These are phyloP conservation scores for Triangularia setosa DNA, from an alignment of 2,329 filamentous ascomycete genomes.

Conservation along the genomic window DNA sequence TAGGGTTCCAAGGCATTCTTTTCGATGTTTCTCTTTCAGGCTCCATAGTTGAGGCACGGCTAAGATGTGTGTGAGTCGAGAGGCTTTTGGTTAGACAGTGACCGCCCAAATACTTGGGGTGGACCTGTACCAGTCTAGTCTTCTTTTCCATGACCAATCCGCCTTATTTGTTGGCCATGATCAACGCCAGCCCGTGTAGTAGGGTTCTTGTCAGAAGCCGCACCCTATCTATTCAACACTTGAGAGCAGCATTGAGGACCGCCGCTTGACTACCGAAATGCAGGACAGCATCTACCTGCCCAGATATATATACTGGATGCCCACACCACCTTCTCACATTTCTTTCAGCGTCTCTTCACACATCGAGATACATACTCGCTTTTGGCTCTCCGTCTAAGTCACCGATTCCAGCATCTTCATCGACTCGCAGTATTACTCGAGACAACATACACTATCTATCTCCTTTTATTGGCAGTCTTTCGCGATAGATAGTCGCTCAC, in stretches of 20 bases:
- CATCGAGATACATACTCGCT: background rate
- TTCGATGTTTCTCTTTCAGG: background rate
- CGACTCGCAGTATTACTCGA: background rate
- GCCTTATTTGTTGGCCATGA: background rate
- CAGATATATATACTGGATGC: background rate
- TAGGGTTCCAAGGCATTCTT: background rate
- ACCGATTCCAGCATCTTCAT: background rate
- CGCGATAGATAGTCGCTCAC: background rate
- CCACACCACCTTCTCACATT: background rate
- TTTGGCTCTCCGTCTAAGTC: background rate
- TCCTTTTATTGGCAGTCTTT: background rate
- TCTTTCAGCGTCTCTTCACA: background rate
- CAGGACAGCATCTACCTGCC: background rate
- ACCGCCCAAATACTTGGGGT: background rate
- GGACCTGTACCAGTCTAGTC: background rate
- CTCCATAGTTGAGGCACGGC: background rate
- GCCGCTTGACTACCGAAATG: background rate
- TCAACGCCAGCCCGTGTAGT: background rate
- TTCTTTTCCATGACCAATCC: background rate
- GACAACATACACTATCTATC: background rate
- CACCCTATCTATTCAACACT: background rate
- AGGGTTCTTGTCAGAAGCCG: background rate
- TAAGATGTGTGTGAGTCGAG: background rate
- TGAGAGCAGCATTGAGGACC: background rate
- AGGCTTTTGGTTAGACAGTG: background rate